Conservation (phyloP, 805 yeast genomes). For the Pichia scutulata region DNA sequence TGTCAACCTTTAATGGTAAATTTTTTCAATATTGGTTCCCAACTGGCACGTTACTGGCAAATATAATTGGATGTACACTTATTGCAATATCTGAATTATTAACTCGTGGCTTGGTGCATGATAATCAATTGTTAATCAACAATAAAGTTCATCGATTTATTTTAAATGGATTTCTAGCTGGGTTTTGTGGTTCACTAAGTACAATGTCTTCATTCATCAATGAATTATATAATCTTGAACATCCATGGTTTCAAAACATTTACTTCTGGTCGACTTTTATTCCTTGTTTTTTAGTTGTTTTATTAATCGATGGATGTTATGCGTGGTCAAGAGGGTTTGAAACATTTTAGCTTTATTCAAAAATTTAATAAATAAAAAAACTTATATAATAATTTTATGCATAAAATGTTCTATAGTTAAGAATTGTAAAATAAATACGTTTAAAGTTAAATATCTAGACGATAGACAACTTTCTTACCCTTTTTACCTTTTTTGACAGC, state of each 20-base stretch:
- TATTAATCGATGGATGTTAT: constrained; percentile 64
- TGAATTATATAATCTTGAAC: constrained; percentile 39
- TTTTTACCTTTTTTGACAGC: constrained; percentile 34
- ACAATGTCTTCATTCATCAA: constrained; percentile 70
- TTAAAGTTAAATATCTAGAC: constrained; percentile 30
- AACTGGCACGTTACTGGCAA: constrained; percentile 39
- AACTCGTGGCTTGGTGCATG: constrained; percentile 11
- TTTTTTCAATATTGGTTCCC: constrained; percentile 39
- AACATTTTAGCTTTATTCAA: not conserved
- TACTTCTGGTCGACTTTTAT: constrained; percentile 47
- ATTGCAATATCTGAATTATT: constrained; percentile 18
- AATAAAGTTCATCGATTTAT: constrained; percentile 14
- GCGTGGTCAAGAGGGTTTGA: constrained; percentile 52
- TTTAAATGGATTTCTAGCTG: constrained; percentile 21
- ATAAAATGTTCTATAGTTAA: no score
- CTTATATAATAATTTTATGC: not conserved
- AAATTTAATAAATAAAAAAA: not conserved
- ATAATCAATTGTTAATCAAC: constrained; percentile 8
- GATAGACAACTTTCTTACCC: constrained; percentile 47
- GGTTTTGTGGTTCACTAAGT: constrained; percentile 25
- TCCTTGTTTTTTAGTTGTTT: constrained; percentile 38
- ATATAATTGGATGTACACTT: constrained; percentile 19
- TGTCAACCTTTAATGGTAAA: constrained; percentile 43
- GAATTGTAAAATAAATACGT: not conserved
- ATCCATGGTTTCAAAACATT: constrained; percentile 29